A percentile compares a stretch with the other conserved stretches of the same genome.
Conservation (phyloP, 148 eudicot species). For the Silene uniflora region DNA sequence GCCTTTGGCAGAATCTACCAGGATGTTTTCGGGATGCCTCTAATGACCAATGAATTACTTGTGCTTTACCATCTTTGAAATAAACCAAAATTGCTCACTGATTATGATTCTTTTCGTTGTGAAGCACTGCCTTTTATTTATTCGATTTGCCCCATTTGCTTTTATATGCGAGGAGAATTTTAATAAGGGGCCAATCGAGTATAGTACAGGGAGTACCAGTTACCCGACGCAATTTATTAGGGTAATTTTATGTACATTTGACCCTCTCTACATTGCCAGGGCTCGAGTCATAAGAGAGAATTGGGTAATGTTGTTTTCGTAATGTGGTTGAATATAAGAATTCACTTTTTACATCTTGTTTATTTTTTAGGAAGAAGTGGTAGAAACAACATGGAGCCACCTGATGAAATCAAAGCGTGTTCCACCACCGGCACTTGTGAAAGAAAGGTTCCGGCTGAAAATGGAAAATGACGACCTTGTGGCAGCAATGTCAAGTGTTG, state of each 20-base stretch:
- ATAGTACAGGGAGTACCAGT: too few relatives aligned
- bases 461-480: conserved; percentile 43
- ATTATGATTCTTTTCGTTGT: too few relatives aligned
- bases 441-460: conserved; percentile 62
- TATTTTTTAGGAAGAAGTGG: conserved; percentile 39
- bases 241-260: neutral
- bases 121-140: too few relatives aligned
- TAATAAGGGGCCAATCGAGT: too few relatives aligned
- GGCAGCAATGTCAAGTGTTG: conserved; percentile 54
- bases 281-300: too few relatives aligned
- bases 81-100: neutral
- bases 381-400: conserved; percentile 80
- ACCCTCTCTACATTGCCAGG: too few relatives aligned
- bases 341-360: neutral
- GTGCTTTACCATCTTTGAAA: neutral
- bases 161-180: too few relatives aligned
- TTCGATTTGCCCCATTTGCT: too few relatives aligned
- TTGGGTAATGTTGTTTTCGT: neutral
- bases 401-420: conserved; percentile 40
- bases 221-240: neutral
- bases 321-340: neutral
- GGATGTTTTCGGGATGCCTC: neutral
- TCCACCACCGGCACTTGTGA: conserved; percentile 63
- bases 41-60: neutral
- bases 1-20: neutral